These are phyloP conservation scores for Gardenia jasminoides DNA, from an alignment of 257 asterid genomes.

Conservation along the genomic window DNA sequence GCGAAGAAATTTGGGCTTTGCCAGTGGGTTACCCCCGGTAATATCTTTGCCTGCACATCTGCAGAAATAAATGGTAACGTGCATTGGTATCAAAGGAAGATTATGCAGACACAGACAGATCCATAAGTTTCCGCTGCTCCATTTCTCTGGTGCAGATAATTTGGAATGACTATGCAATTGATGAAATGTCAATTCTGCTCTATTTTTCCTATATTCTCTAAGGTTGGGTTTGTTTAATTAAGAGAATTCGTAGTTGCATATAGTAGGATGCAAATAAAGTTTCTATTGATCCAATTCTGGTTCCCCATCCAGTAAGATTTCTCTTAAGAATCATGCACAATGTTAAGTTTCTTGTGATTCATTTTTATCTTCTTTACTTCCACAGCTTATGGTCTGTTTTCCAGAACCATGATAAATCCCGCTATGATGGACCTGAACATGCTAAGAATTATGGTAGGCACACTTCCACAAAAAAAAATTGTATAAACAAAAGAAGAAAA, in stretches of 20 bases:
- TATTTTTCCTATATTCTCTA: background rate
- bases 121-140: background rate
- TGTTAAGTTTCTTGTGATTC: background rate
- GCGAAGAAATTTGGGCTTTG: constrained; percentile 92
- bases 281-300: background rate
- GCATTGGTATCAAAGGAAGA: background rate
- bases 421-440: background rate
- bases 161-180: background rate
- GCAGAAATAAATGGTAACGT: constrained; percentile 9
- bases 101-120: background rate
- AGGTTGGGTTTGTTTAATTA: background rate
- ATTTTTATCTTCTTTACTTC: background rate
- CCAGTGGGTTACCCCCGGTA: constrained; percentile 98
- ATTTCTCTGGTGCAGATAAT: background rate
- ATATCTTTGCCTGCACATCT: constrained; percentile 75
- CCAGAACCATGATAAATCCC: background rate
- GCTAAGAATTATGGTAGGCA: background rate
- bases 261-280: background rate
- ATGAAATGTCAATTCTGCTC: background rate
- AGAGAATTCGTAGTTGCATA: too few relatives aligned
- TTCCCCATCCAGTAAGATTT: background rate
- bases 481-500: constrained; percentile 11
- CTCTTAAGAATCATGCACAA: background rate
- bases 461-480: background rate
- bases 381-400: background rate